Base-by-base conservation (phyloP, 2,329 filamentous ascomycete genomes). In the Hypoxylon rubiginosum region DNA sequence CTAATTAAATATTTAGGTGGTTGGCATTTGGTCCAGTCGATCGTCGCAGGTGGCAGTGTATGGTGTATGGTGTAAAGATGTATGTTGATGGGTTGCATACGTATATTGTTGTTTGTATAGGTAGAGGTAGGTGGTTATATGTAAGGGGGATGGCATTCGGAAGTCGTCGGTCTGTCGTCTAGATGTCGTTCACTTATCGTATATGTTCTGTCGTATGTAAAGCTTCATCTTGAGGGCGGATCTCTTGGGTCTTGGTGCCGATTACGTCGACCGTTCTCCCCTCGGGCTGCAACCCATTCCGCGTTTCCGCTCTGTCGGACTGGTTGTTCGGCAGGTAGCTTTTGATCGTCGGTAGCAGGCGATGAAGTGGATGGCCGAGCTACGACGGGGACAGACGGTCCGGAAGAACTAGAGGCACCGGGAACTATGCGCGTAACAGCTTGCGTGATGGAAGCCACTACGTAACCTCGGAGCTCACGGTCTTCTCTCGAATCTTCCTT, bases 401-500 rank as follows among this genome's bases (percentile, higher is more conserved):
- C 74, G 11, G 79, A 73, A 28, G 79, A 69, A 21, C 85, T 83
- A 8, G 79, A 74, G 24, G 79, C 69, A 24, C 86, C 83, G 52
- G 89, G 86, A 36, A 90, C 84, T 52, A 92, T 86, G 68, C 89
- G 87, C 62, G 89, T 91, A 65, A 94, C 89, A 46, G 91, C 90
- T 72, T 90, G 87, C 11, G 92, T 88, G 70, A 95, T 92, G 3
- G 89, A 89, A 58, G 89, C 87, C 66, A 94, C 89, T 62, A 94
- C 89, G 73, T 91, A 92, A 71, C 86, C 86, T 63, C 92, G 87
- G 30, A 96, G 86, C 77, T 96, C 92, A 55, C 87, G 87, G 74
- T 93, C 90, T 77, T 96, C 92, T 51, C 84, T 85, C 71, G 88
- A 86, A 77, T 96, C 92, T 77, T 96, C 92, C 77, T 92, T 93